Evolutionary conservation across 2,329 filamentous ascomycete genomes (phyloP), one percentile per base, ranked within the genome.

Genomic region (Ploettnerulaceae sp.): DNA sequence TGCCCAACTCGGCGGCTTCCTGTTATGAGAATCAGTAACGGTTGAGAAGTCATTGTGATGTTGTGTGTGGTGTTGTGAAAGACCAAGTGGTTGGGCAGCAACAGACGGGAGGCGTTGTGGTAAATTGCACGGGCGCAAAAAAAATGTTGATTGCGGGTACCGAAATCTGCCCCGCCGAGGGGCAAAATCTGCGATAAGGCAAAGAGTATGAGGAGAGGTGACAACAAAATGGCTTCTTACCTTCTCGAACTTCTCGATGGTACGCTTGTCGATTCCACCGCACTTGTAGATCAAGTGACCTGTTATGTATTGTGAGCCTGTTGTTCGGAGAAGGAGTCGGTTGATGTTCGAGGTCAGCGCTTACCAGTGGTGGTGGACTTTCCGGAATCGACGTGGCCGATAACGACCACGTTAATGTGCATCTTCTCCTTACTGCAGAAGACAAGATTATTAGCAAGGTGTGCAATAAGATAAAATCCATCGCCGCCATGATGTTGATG

Each of bases 241-340:
- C 89, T 98, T 98, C 90, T 98, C 93, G 84, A 98, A 98, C 87
- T 98, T 98, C 86, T 98, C 93, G 73, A 98, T 98, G 75, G 91
- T 97, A 89, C 93, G 91, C 83, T 91, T 89, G 88, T 98, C 93
- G 71, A 97, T 98, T 89, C 93, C 93, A 86, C 93, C 93, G 82
- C 93, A 97, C 86, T 98, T 91, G 89, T 97, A 97, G 87, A 98
- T 97, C 84, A 98, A 84, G 81, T 91, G 84, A 74, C 84, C 82
- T 66, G 74, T 86, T 71, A 52, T 31, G 43, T 45, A 50, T 25
- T 59, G 34, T 61, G 45, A 57, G 51, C 53, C 28, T n/a, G 21
- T 38, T 45, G 45, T 49, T 39, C 43, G 40, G 35, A 33, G 37
- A 24, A 41, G 32, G 41, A 6, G 33, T 50, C 25, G 34, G 11